phyloP scores from a whole-genome alignment of 305 asterid species.

The Fraxinus sp. region DNA sequence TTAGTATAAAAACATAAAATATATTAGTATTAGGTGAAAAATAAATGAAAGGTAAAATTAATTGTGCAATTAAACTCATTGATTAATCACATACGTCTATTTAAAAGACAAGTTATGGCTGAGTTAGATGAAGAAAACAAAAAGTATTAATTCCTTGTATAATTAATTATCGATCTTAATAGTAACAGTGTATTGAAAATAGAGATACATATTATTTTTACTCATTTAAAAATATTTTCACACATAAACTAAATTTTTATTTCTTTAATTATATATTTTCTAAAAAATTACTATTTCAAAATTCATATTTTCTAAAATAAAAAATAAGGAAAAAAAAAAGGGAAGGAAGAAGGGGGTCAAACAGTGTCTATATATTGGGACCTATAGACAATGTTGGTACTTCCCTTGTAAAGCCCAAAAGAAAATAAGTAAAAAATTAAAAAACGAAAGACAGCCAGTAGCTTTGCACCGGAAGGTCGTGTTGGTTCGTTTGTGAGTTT shows the following conservation, averaged over 20 bases:
- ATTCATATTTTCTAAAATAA: too few relatives aligned
- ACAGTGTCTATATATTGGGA: not conserved
- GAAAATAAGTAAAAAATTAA: not conserved
- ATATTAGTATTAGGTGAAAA: too few relatives aligned
- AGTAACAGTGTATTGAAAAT: not conserved
- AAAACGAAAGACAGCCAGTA: not conserved
- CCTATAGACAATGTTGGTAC: not conserved
- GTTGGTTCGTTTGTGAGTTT: not conserved
- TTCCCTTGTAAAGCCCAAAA: not conserved
- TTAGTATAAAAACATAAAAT: too few relatives aligned
- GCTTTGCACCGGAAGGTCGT: not conserved
- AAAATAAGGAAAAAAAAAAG: too few relatives aligned
- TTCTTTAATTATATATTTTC: too few relatives aligned
- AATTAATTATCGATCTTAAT: not conserved
- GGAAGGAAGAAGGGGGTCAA: too few relatives aligned
- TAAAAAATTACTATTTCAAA: too few relatives aligned
- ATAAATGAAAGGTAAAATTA: not conserved
- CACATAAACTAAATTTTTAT: too few relatives aligned
- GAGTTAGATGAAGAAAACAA: not conserved
- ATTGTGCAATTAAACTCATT: not conserved
- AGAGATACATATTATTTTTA: not conserved
- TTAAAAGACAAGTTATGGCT: not conserved
- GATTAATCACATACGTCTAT: not conserved
- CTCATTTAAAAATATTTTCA: not conserved
- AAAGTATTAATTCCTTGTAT: not conserved